Evolutionary conservation across 352 stramenopile species (phyloP).

Genomic region (Globisporangium uncinulatum): DNA sequence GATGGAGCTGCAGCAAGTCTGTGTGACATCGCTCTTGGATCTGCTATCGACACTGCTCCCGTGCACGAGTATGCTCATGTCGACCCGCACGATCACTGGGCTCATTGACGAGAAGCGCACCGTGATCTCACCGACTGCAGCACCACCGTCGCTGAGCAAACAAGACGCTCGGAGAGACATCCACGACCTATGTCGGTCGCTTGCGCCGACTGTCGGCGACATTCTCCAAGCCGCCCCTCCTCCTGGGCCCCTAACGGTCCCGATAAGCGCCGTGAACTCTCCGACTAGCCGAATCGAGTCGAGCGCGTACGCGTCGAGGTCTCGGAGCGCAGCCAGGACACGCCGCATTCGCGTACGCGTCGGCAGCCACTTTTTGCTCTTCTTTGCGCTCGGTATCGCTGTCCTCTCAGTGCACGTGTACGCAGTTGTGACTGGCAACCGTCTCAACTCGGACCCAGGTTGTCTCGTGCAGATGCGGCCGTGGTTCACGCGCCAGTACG

Average conservation of each 20-base stretch:
- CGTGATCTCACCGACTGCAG: background rate
- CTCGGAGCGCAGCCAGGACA: background rate
- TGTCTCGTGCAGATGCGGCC: slow-evolving; percentile 11
- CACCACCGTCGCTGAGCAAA: background rate
- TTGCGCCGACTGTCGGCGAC: background rate
- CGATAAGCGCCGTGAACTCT: background rate
- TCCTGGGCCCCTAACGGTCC: background rate
- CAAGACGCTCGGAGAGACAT: slow-evolving; percentile 1
- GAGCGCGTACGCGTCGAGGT: background rate
- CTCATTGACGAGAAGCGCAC: slow-evolving; percentile 9
- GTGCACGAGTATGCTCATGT: slow-evolving; percentile 9
- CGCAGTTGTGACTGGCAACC: background rate
- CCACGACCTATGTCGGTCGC: background rate
- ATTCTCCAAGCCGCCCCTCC: background rate
- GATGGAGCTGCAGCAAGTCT: slow-evolving; percentile 11
- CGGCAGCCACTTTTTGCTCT: slow-evolving; percentile 1
- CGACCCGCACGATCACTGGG: slow-evolving; percentile 3
- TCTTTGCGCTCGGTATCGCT: slow-evolving; percentile 4
- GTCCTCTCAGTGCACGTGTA: slow-evolving; percentile 4
- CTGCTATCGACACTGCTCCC: slow-evolving; percentile 6
- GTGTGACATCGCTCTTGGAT: slow-evolving; percentile 6
- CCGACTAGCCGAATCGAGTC: background rate
- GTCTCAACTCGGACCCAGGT: background rate
- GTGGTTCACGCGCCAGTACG: slow-evolving; percentile 17
- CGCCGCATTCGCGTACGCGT: background rate